Conservation (phyloP, 1,139 yeast genomes). For the Suhomyces coccinellae region DNA sequence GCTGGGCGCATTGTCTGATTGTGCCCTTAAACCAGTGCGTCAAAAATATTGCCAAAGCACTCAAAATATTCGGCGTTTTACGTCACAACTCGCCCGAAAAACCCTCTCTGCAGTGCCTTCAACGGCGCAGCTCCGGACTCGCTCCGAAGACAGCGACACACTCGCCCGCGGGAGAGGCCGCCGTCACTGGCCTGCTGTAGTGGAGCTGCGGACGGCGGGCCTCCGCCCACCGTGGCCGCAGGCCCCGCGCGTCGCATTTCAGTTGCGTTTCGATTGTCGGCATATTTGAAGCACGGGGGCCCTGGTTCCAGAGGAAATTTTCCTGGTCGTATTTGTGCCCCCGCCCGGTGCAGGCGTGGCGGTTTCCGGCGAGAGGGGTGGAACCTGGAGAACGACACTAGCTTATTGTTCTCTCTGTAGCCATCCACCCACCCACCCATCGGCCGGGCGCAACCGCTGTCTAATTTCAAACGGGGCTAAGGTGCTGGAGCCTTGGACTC, state of each 20-base stretch:
- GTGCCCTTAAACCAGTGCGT: neutral
- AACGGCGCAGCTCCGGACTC: neutral
- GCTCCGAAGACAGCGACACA: neutral
- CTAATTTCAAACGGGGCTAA: too few species aligned
- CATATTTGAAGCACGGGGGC: neutral
- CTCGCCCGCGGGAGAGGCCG: too few species aligned
- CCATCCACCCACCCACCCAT: too few species aligned
- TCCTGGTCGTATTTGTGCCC: neutral
- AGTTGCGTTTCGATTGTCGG: neutral
- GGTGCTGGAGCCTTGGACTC: too few species aligned
- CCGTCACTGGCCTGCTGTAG: too few species aligned
- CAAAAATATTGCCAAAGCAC: neutral
- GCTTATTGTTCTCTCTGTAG: too few species aligned
- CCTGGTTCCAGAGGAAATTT: neutral
- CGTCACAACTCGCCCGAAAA: neutral
- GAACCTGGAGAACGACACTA: neutral
- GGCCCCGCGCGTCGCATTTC: neutral
- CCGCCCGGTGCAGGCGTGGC: neutral
- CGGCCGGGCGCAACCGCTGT: too few species aligned
- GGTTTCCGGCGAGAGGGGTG: neutral
- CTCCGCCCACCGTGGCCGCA: neutral
- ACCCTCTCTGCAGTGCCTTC: neutral
- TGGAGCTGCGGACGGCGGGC: too few species aligned
- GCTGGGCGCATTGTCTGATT: neutral
- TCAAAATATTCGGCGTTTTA: constrained; percentile 6